Evolutionary conservation across 2,329 filamentous ascomycete genomes (phyloP).

Genomic region (Lasiodiplodia gonubiensis): DNA sequence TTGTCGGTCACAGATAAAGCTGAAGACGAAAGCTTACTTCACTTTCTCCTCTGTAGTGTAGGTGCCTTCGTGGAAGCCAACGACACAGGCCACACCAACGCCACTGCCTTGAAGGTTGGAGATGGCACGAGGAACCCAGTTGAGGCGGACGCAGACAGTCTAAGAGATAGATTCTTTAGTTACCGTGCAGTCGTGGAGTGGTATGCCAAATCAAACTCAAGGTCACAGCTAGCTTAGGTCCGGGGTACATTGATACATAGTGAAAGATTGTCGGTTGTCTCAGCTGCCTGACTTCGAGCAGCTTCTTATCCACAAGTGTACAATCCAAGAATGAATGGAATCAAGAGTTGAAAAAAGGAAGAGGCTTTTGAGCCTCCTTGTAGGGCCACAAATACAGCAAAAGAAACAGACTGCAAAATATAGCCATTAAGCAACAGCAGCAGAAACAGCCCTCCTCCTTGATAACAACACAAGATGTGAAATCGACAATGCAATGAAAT

Average conservation of each 20-base stretch:
- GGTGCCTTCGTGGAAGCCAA: slow-evolving; percentile 66
- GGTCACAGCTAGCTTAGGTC: not conserved
- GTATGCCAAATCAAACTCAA: not conserved
- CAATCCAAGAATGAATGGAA: not conserved
- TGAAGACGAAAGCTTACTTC: slow-evolving; percentile 32
- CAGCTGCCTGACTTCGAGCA: not conserved
- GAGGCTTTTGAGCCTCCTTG: not conserved
- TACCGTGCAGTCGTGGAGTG: not conserved
- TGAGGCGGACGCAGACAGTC: slow-evolving; percentile 64
- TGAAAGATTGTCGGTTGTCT: not conserved
- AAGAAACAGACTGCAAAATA: not conserved
- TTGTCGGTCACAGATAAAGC: not conserved
- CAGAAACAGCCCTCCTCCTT: not conserved
- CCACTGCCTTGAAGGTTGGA: slow-evolving; percentile 54
- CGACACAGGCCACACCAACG: slow-evolving; percentile 62
- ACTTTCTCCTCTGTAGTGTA: slow-evolving; percentile 58
- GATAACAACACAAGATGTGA: not conserved
- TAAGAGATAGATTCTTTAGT: slow-evolving; percentile 32
- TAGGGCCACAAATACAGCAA: not conserved
- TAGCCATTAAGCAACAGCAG: not conserved
- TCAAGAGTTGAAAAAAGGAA: not conserved
- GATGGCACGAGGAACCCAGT: slow-evolving; percentile 58
- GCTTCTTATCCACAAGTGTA: not conserved
- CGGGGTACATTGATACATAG: not conserved
- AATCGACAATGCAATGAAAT: not conserved